phyloP scores from a whole-genome alignment of 495 filamentous ascomycete genomes.

The Echria macrotheca region DNA sequence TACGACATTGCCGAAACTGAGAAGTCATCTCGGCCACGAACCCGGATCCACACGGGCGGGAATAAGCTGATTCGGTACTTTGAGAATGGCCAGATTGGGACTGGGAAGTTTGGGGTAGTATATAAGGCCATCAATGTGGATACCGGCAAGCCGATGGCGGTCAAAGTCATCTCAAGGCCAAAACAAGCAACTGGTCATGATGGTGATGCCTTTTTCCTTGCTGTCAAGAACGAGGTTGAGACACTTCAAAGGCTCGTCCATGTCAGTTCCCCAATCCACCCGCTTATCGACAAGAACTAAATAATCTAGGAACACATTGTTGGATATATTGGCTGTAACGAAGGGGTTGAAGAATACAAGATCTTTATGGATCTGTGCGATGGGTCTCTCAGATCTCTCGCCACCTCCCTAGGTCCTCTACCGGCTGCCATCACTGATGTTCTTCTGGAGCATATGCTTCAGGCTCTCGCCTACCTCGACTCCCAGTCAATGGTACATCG shows the following conservation, averaged over 20 bases:
- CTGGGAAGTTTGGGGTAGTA: background rate
- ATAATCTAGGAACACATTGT: background rate
- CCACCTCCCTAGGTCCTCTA: background rate
- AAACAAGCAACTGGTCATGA: background rate
- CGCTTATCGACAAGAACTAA: background rate
- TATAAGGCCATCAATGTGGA: slow-evolving; percentile 2
- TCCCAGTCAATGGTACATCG: slow-evolving; percentile 1
- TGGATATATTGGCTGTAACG: background rate
- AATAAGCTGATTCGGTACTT: background rate
- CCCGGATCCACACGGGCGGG: background rate
- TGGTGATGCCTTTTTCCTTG: background rate
- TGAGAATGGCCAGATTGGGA: background rate
- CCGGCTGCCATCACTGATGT: background rate
- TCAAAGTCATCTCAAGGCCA: background rate
- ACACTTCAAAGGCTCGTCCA: background rate
- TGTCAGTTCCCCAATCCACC: background rate
- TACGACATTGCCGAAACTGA: background rate
- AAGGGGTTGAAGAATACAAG: background rate
- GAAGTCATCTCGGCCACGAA: background rate
- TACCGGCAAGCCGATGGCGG: background rate
- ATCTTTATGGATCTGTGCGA: slow-evolving; percentile 8
- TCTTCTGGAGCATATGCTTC: slow-evolving; percentile 8
- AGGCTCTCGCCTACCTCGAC: slow-evolving; percentile 10
- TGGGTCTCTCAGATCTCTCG: background rate
- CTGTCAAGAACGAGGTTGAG: slow-evolving; percentile 1